These are phyloP conservation scores for Thelonectria discophora DNA, from an alignment of 2,329 filamentous ascomycete species.

Conservation along the genomic window DNA sequence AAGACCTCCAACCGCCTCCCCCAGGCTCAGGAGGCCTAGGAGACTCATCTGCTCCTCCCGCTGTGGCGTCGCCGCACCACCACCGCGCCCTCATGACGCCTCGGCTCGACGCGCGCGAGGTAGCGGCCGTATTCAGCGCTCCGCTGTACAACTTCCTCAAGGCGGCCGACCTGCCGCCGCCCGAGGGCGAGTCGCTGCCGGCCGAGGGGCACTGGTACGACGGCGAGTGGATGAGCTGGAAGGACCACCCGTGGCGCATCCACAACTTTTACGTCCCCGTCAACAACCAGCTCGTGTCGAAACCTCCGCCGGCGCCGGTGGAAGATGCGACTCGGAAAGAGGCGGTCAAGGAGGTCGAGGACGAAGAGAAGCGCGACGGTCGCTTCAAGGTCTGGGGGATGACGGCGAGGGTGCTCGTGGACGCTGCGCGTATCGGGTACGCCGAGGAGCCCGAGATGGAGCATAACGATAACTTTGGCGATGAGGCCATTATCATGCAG, in stretches of 20 bases:
- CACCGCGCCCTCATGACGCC: slow-evolving; percentile 81
- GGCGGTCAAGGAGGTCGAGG: too few relatives aligned
- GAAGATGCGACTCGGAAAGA: too few relatives aligned
- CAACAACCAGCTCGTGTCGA: slow-evolving; percentile 72
- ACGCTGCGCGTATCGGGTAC: slow-evolving; percentile 87
- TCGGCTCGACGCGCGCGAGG: slow-evolving; percentile 85
- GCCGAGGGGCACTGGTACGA: slow-evolving; percentile 78
- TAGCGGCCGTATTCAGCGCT: slow-evolving; percentile 92
- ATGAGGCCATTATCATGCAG: slow-evolving; percentile 59
- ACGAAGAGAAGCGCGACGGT: slow-evolving; percentile 56
- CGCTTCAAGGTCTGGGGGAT: slow-evolving; percentile 93
- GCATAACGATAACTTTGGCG: slow-evolving; percentile 63
- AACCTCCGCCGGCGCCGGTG: too few relatives aligned
- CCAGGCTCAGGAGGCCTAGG: too few relatives aligned
- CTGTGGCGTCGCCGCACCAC: too few relatives aligned
- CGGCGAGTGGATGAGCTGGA: slow-evolving; percentile 82
- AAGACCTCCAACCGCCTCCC: too few relatives aligned
- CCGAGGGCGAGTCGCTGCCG: slow-evolving; percentile 50
- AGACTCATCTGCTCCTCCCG: too few relatives aligned
- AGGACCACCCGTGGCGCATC: slow-evolving; percentile 80
- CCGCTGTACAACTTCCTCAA: slow-evolving; percentile 85
- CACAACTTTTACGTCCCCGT: slow-evolving; percentile 94
- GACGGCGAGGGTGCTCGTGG: slow-evolving; percentile 90
- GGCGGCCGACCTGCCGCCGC: slow-evolving; percentile 62
- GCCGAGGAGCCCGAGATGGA: slow-evolving; percentile 85